Percentiles rank a stretch among this genome's conserved stretches.
These are phyloP conservation scores for Apiospora hydei DNA, from an alignment of 2,329 filamentous ascomycete species.

Conservation along the genomic window DNA sequence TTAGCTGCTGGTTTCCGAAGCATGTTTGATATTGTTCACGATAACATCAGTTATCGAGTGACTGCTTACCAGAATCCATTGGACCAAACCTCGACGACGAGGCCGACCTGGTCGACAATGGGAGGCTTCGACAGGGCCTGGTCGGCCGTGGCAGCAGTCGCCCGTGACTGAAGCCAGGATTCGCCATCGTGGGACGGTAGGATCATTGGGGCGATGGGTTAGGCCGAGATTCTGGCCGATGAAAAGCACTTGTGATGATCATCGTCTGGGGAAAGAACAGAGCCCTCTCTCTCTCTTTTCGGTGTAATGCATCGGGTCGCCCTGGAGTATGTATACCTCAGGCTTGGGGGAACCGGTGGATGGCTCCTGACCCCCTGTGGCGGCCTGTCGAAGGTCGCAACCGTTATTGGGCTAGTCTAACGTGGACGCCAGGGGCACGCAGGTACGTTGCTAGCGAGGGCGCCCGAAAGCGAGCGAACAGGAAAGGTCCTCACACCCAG, in stretches of 20 bases:
- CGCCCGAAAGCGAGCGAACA: neutral
- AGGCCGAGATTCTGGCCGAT: conserved; percentile 15
- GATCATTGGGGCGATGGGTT: neutral
- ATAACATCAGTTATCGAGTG: neutral
- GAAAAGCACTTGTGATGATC: neutral
- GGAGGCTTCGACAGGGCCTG: neutral
- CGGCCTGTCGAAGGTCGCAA: neutral
- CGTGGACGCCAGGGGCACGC: conserved; percentile 13
- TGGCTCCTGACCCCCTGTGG: conserved; percentile 17
- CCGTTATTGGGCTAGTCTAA: conserved; percentile 17
- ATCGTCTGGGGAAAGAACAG: neutral
- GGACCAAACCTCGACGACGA: conserved; percentile 8
- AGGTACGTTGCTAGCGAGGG: conserved; percentile 6
- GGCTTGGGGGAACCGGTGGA: neutral
- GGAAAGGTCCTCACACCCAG: neutral
- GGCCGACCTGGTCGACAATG: neutral
- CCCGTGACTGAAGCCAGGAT: conserved; percentile 8
- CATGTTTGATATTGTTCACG: neutral
- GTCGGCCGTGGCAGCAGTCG: neutral
- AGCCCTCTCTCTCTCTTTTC: neutral
- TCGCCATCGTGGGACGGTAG: conserved; percentile 1
- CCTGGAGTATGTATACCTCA: conserved; percentile 11
- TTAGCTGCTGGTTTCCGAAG: neutral
- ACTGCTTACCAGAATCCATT: conserved; percentile 12
- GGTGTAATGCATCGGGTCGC: neutral